Evolutionary conservation across 208 protist species (phyloP).

Genomic region (Hexamita inflata): DNA sequence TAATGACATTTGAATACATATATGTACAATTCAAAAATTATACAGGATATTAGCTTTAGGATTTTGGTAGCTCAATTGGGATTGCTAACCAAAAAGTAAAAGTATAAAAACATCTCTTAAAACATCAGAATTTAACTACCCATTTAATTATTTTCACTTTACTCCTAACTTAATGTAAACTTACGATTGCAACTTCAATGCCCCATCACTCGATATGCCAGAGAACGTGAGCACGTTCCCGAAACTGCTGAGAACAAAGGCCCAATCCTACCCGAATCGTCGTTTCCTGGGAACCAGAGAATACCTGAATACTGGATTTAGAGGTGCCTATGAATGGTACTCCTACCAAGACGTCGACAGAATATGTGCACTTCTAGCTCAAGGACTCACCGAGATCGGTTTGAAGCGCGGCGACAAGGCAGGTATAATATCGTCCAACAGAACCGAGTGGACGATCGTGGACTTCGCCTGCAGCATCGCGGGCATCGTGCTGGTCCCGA

Average conservation of each 20-base stretch:
- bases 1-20: too few relatives aligned
- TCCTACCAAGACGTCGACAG: constrained; percentile 4
- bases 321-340: constrained; percentile 25
- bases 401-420: constrained; percentile 29
- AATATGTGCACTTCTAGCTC: not conserved
- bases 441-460: constrained; percentile 29
- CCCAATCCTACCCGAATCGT: not conserved
- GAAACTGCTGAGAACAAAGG: not conserved
- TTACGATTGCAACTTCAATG: too few relatives aligned
- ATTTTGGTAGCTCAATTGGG: too few relatives aligned
- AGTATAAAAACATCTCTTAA: too few relatives aligned
- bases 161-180: too few relatives aligned
- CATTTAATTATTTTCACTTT: too few relatives aligned
- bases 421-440: constrained; percentile 32
- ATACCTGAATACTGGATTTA: not conserved
- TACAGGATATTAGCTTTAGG: too few relatives aligned
- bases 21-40: too few relatives aligned
- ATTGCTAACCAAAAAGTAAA: too few relatives aligned
- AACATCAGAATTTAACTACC: too few relatives aligned
- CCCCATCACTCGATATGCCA: not conserved
- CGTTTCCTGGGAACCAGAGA: constrained; percentile 13
- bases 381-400: constrained; percentile 8
- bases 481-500: constrained; percentile 33
- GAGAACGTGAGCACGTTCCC: not conserved
- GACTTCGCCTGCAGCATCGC: constrained; percentile 31